Evolutionary conservation across 2,329 filamentous ascomycete genomes (phyloP), one percentile per base, ranked within the genome.

Genomic region (Colletotrichum simmondsii): DNA sequence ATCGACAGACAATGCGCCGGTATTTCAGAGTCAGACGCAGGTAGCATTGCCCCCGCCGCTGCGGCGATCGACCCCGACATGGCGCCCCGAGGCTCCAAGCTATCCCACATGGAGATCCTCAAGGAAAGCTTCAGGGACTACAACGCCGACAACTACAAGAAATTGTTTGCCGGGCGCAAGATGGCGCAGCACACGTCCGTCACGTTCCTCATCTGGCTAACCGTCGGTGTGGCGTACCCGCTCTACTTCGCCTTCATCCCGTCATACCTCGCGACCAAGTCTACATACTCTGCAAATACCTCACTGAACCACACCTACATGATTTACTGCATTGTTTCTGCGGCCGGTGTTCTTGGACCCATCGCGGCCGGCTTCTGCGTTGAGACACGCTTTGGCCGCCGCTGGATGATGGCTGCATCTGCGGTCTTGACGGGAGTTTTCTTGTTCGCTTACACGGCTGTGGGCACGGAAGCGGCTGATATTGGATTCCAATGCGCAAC

Each of bases 181-280:
- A 79, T 83, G 77, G 77, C 80, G 2, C 79, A 77, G 62, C 79
- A 81, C 68, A 80, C 81, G 0, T 74, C 77, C 0, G 77, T 86
- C 5, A 83, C 81, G 1, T 85, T 84, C 73, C 74, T 82, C 4
- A 81, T 85, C 54, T 86, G 85, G 85, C 73, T 85, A 4, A 85
- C 82, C 0, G 84, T 86, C 35, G 85, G 84, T n/a, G 81, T 87
- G 26, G 84, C 83, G 1, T 86, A 86, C 74, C 85, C 85, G 5
- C 79, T 87, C 0, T 87, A 85, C 76, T 85, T 85, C 75, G 83
- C 82, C 57, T 87, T 86, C 66, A 82, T 87, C 61, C 84, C 85
- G 1, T 85, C 83, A 0, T 87, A 87, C 68, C 80, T 86, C 7
- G 80, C 81, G 22, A 83, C 8, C 81, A 83, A 65, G 81, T 79